These are phyloP conservation scores for Metschnikowia peoriensis DNA, from an alignment of 805 yeast genomes.

Conservation along the genomic window DNA sequence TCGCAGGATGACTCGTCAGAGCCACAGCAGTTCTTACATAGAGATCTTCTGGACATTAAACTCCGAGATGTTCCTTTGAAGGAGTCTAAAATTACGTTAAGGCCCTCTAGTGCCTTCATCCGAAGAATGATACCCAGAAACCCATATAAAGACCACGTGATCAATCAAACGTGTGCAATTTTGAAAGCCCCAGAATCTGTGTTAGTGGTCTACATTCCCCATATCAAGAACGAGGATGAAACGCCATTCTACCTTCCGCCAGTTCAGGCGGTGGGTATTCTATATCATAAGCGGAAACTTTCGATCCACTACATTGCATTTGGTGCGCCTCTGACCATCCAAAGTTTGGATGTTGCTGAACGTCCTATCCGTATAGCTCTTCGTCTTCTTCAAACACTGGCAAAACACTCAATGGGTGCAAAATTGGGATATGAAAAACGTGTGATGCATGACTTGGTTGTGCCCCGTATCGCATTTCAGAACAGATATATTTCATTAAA, in stretches of 20 bases:
- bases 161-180: conserved; percentile 79
- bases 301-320: conserved; percentile 80
- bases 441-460: conserved; percentile 84
- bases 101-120: conserved; percentile 54
- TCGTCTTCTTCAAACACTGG: conserved; percentile 73
- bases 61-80: conserved; percentile 31
- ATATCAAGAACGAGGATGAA: conserved; percentile 54
- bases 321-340: conserved; percentile 9
- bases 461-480: conserved; percentile 79
- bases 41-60: conserved; percentile 34
- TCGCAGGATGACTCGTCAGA: background rate
- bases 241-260: conserved; percentile 90
- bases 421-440: conserved; percentile 83
- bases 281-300: conserved; percentile 45
- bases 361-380: conserved; percentile 80
- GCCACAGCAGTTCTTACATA: conserved; percentile 24
- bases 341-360: conserved; percentile 43
- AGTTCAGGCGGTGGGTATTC: conserved; percentile 73
- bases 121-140: conserved; percentile 89
- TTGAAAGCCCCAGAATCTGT: conserved; percentile 41
- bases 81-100: conserved; percentile 20
- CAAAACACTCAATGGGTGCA: conserved; percentile 80
- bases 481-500: conserved; percentile 76
- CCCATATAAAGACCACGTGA: conserved; percentile 77
- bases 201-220: conserved; percentile 76